A percentile compares a stretch with the other conserved stretches of the same genome.
phyloP scores from a whole-genome alignment of 306 rosid genomes.

The Lathyrus aphaca region DNA sequence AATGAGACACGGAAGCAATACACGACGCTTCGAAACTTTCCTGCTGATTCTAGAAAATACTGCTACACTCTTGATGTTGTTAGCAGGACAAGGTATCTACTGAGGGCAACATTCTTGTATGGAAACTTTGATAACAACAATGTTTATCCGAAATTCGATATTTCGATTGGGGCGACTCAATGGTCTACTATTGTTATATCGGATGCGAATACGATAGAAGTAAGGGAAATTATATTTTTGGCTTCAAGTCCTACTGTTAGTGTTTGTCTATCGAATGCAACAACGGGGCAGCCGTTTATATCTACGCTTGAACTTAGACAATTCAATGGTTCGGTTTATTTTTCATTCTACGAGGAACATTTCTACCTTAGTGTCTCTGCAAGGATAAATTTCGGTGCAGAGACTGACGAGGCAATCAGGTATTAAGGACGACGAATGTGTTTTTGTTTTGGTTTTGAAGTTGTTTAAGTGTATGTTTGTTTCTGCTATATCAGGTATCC shows the following conservation, averaged over 20 bases:
- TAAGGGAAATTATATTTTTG: slow-evolving; percentile 79
- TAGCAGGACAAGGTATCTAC: slow-evolving; percentile 85
- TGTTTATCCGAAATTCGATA: slow-evolving; percentile 90
- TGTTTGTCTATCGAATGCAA: slow-evolving; percentile 94
- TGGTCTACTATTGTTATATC: slow-evolving; percentile 94
- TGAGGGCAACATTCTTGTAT: slow-evolving; percentile 87
- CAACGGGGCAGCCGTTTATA: slow-evolving; percentile 93
- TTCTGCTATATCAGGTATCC: slow-evolving; percentile 75
- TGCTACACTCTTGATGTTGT: slow-evolving; percentile 78
- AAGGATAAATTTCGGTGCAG: slow-evolving; percentile 96
- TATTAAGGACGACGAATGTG: too few relatives aligned
- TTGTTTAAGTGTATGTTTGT: slow-evolving; percentile 19
- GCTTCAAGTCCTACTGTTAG: slow-evolving; percentile 77
- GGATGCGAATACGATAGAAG: slow-evolving; percentile 67
- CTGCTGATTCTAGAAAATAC: slow-evolving; percentile 89
- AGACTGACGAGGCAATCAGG: slow-evolving; percentile 72
- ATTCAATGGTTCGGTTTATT: slow-evolving; percentile 88
- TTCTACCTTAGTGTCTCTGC: slow-evolving; percentile 95
- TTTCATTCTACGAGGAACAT: slow-evolving; percentile 59
- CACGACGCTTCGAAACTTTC: slow-evolving; percentile 72
- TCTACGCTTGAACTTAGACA: slow-evolving; percentile 97
- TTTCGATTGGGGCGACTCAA: slow-evolving; percentile 89
- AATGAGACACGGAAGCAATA: slow-evolving; percentile 80
- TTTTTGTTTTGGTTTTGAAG: too few relatives aligned
- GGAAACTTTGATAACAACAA: slow-evolving; percentile 88